These are phyloP conservation scores for Sporobolomyces phaffii DNA, from an alignment of 768 basidiomycete species.

Conservation along the genomic window DNA sequence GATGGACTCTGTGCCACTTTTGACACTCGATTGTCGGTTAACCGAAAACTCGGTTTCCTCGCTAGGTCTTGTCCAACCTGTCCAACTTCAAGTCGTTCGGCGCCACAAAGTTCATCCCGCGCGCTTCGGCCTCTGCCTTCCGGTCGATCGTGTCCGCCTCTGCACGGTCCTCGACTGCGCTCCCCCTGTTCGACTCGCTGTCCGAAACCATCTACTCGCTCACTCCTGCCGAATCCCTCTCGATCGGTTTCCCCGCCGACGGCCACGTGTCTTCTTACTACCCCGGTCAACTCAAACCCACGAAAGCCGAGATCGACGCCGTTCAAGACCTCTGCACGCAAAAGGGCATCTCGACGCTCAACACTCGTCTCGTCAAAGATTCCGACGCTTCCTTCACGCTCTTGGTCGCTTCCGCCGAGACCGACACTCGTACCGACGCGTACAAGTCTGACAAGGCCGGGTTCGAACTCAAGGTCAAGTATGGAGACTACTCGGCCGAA, in stretches of 20 bases:
- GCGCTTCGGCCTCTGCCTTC: conserved; percentile 60
- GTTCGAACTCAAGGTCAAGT: conserved; percentile 60
- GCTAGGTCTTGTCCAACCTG: conserved; percentile 43
- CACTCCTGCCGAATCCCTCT: conserved; percentile 60
- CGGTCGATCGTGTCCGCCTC: conserved; percentile 59
- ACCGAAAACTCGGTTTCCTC: conserved; percentile 49
- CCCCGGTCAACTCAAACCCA: conserved; percentile 59
- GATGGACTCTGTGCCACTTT: too few relatives aligned
- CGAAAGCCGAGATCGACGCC: conserved; percentile 69
- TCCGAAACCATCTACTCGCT: conserved; percentile 67
- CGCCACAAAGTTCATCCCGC: conserved; percentile 77
- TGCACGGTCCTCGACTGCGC: conserved; percentile 55
- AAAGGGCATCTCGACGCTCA: conserved; percentile 66
- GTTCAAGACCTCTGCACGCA: conserved; percentile 72
- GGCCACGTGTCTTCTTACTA: conserved; percentile 85
- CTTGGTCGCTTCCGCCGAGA: conserved; percentile 63
- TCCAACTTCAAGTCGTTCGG: conserved; percentile 72
- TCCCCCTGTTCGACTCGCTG: conserved; percentile 65
- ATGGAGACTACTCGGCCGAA: conserved; percentile 65
- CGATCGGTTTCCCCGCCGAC: conserved; percentile 64
- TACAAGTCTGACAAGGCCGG: conserved; percentile 43
- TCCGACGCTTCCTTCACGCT: conserved; percentile 60
- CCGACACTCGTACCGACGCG: not conserved
- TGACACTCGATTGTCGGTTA: too few relatives aligned
- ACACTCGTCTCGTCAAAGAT: conserved; percentile 74